Percentiles rank a stretch among this genome's conserved stretches.
phyloP scores from a whole-genome alignment of 1,139 yeast species.

The Candida sp. region DNA sequence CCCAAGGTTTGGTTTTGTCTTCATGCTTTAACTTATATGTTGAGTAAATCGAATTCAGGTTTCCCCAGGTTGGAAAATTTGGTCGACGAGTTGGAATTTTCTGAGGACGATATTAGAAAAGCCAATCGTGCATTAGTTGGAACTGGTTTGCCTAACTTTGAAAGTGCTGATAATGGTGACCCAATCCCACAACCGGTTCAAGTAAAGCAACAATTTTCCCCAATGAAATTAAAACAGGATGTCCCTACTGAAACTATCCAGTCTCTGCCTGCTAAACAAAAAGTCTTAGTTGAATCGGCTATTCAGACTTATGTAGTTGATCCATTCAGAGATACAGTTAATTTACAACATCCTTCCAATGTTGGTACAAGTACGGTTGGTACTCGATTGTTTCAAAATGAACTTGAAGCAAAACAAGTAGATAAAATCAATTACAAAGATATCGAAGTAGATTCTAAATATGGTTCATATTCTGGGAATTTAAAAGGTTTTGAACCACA shows the following conservation, averaged over 20 bases:
- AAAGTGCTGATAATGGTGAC: constrained; percentile 34
- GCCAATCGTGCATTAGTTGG: constrained; percentile 69
- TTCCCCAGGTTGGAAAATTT: constrained; percentile 65
- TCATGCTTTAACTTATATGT: constrained; percentile 80
- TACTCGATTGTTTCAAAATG: constrained; percentile 1
- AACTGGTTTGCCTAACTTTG: constrained; percentile 63
- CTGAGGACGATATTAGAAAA: constrained; percentile 61
- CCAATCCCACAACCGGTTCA: constrained; percentile 1
- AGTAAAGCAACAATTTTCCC: not conserved
- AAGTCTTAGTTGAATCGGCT: not conserved
- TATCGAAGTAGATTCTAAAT: not conserved
- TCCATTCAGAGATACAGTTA: not conserved
- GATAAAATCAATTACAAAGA: not conserved
- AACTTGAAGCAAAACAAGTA: not conserved
- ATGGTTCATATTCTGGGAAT: not conserved
- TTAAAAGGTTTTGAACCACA: constrained; percentile 8
- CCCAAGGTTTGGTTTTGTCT: constrained; percentile 94
- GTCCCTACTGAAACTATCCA: not conserved
- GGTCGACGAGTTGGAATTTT: constrained; percentile 61
- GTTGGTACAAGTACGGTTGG: not conserved
- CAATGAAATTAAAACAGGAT: not conserved
- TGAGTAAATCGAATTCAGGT: constrained; percentile 45
- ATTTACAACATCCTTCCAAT: not conserved
- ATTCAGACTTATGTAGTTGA: not conserved
- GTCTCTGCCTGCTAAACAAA: not conserved